Percentiles rank a stretch among this genome's conserved stretches.
phyloP scores from a whole-genome alignment of 495 filamentous ascomycete genomes.

The Patellaria atrata region DNA sequence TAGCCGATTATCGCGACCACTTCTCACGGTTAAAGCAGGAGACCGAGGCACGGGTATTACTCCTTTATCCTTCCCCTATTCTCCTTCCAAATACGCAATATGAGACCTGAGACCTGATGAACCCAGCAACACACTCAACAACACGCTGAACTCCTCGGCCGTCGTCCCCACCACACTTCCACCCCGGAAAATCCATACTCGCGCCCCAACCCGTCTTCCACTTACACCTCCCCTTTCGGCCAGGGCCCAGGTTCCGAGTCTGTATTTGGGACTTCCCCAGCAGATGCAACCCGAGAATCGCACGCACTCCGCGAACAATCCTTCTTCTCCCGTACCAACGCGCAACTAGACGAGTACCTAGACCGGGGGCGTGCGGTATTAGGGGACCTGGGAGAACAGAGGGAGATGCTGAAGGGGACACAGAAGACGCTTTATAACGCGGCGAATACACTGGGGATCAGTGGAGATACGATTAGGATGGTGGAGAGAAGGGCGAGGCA shows the following conservation, averaged over 20 bases:
- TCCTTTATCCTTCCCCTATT: not conserved
- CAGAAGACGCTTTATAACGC: conserved; percentile 83
- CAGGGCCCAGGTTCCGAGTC: conserved; percentile 1
- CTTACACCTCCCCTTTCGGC: conserved; percentile 2
- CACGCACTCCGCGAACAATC: conserved; percentile 83
- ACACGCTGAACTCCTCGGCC: conserved; percentile 72
- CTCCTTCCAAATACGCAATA: not conserved
- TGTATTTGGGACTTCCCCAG: conserved; percentile 36
- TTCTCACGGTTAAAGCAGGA: conserved; percentile 63
- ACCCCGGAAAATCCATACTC: conserved; percentile 96
- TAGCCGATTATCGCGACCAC: conserved; percentile 60
- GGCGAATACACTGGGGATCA: conserved; percentile 84
- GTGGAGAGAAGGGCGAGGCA: conserved; percentile 79
- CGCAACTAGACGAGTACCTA: conserved; percentile 82
- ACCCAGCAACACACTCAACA: conserved; percentile 49
- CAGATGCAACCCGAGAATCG: conserved; percentile 53
- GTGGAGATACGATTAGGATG: conserved; percentile 93
- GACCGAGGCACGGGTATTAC: conserved; percentile 53
- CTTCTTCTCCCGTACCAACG: conserved; percentile 67
- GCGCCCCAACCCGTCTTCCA: conserved; percentile 12
- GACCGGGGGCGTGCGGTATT: conserved; percentile 82
- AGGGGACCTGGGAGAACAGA: conserved; percentile 74
- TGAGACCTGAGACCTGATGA: not conserved
- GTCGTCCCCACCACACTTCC: conserved; percentile 69
- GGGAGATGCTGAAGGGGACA: conserved; percentile 87